Evolutionary conservation across 2,329 filamentous ascomycete genomes (phyloP).

Genomic region (Diatrype stigma): DNA sequence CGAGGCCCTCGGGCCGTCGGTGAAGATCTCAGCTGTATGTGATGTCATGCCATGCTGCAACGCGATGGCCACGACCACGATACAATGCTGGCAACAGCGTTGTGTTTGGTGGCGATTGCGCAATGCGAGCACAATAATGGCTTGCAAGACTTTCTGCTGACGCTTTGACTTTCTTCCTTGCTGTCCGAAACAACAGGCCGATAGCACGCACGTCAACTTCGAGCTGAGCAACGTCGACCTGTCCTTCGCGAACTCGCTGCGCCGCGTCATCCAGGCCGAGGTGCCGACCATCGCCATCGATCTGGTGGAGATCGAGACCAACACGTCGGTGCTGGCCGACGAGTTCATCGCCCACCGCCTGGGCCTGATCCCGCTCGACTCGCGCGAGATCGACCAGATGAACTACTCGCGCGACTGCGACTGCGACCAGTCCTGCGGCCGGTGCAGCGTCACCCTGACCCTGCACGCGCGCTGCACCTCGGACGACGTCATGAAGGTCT

Average conservation of each 20-base stretch:
- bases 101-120: no score
- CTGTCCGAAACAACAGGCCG: conserved; percentile 54
- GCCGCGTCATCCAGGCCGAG: conserved; percentile 87
- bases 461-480: conserved; percentile 82
- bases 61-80: background rate
- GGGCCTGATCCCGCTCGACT: conserved; percentile 82
- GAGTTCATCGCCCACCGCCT: conserved; percentile 93
- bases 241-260: conserved; percentile 86
- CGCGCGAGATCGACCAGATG: conserved; percentile 76
- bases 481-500: conserved; percentile 89
- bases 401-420: conserved; percentile 92
- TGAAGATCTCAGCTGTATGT: conserved; percentile 58
- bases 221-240: conserved; percentile 86
- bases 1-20: conserved; percentile 51
- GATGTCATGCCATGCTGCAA: conserved; percentile 5
- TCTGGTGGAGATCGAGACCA: conserved; percentile 85
- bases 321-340: conserved; percentile 93
- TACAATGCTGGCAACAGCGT: no score
- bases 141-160: no score
- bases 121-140: no score
- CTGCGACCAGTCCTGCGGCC: conserved; percentile 91
- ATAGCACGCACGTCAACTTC: conserved; percentile 80
- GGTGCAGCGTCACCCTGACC: conserved; percentile 80
- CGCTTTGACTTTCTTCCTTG: background rate
- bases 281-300: conserved; percentile 94